Base-by-base conservation (phyloP, 768 basidiomycete genomes). In the Leccinum boreale region DNA sequence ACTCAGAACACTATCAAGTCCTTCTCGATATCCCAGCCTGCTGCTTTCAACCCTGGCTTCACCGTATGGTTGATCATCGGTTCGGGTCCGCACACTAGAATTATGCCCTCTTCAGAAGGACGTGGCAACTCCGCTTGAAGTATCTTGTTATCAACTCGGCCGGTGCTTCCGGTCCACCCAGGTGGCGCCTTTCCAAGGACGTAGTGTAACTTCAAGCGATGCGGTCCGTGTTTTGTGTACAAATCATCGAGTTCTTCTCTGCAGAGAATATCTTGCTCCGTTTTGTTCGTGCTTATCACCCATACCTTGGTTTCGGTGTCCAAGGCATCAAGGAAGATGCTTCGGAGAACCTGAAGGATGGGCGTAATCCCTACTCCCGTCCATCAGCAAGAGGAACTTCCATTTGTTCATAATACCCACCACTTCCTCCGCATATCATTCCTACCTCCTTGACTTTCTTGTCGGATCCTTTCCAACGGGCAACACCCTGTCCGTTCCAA, bases 361-460 rank as follows among this genome's bases (percentile, higher is more conserved):
- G 85, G 84, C 1, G 85, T 85, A 52, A 85, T 80, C 23, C 79
- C 78, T 76, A 47, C 1, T 47, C 48, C 17, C 5, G 11, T 24
- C 14, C 7, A 35, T 63, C 12, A 50, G 28, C 10, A 47, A 33
- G 49, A 31, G 19, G 39, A 45, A 33, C 2, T 50, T n/a, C 26
- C 15, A 4, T 39, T 52, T 33, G 6, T 3, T 56, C 23, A 26
- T 6, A 12, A 46, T 21, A 63, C 75, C 35, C 51, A 77, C 83
- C 84, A 39, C 78, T 83, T 17, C 85, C 85, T 9, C 75, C 85
- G 55, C 81, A 85, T 39, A 85, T 73, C 75, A 86, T 73, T 1
- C 81, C 82, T 14, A 86, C 62, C 19, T 80, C 70, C 23, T 66
- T 66, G 17, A 81, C 68, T 12, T 64, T 65, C 19, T 67, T 66